Evolutionary conservation across 179 eudicot genomes (phyloP).

Genomic region (Pouteria campechiana): DNA sequence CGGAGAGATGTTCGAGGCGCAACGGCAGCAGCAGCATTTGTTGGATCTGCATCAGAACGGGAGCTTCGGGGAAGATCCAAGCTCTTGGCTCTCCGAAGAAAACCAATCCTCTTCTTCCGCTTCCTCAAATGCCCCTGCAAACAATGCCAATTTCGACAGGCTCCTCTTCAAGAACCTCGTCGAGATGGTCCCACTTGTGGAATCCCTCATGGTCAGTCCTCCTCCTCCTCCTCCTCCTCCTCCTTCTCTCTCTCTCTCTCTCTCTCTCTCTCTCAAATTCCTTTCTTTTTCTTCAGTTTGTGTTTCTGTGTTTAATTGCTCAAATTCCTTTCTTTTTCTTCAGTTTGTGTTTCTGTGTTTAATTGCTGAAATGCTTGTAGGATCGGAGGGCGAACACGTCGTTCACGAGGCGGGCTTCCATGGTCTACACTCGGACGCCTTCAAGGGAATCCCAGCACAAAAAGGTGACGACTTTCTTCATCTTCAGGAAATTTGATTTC

Average conservation of each 20-base stretch:
- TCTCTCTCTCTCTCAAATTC: slow-evolving; percentile 7
- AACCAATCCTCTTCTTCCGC: slow-evolving; percentile 6
- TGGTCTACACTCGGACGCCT: slow-evolving; percentile 79
- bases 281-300: neutral
- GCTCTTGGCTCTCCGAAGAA: slow-evolving; percentile 19
- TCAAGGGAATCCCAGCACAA: slow-evolving; percentile 48
- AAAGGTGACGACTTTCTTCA: slow-evolving; percentile 22
- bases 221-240: slow-evolving; percentile 5
- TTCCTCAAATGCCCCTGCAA: slow-evolving; percentile 19
- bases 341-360: neutral
- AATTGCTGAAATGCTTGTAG: slow-evolving; percentile 18
- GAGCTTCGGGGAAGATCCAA: slow-evolving; percentile 5
- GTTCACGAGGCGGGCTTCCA: slow-evolving; percentile 64
- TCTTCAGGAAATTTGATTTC: slow-evolving; percentile 2
- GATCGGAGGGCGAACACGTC: slow-evolving; percentile 53
- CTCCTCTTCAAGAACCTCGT: slow-evolving; percentile 55
- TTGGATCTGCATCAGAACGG: slow-evolving; percentile 12
- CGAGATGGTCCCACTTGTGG: slow-evolving; percentile 74
- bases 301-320: neutral
- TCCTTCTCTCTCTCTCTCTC: neutral
- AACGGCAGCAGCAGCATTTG: slow-evolving; percentile 14
- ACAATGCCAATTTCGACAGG: slow-evolving; percentile 38
- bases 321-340: neutral
- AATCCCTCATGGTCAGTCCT: slow-evolving; percentile 56
- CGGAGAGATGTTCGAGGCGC: no score